Evolutionary conservation across 75 land plant genomes (phyloP), one percentile per base, ranked within the genome.

Genomic region (Picea sitchensis): DNA sequence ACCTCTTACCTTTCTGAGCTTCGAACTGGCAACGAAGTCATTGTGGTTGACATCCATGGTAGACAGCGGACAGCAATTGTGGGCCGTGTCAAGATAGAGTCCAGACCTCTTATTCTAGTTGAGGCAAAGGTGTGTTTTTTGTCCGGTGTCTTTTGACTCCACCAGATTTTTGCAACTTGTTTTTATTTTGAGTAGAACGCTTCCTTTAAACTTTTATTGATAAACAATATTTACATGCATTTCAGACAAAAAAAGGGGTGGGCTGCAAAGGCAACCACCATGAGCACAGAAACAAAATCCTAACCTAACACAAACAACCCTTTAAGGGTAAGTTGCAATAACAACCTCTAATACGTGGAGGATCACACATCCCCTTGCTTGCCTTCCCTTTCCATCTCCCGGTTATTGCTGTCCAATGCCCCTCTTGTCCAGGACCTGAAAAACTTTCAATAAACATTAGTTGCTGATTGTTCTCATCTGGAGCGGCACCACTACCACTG

Each of bases 11-110:
- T 96, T 11, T 88, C 96, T 44, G 98, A 96, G 83, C 64, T 96
- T 32, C 77, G 86, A 65, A 83, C 91, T 36, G 98, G 97, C 36
- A 89, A 83, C 47, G 90, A 96, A 82, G 98, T 96, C 2, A 80
- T 96, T 73, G 91, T 94, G n/a, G 94, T 96, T 56, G 89, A 94
- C 80, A 86, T 84, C 59, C 76, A 83, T 41, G 98, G 98, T 7
- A 54, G 32, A 32, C 88, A 87, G 77, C 87, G 94, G 15, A 81
- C 91, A 44, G 93, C 94, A 15, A 84, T 90, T 77, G 91, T 96
- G 59, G 98, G 98, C 0, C 98, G 98, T 69, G 92, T 94, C 30
- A 96, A 96, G 83, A 94, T 96, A 61, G 98, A 96, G 75, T 88
- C 92, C n/a, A 83, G 93, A 69, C 96, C 91, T 11, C 87, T 96